Evolutionary conservation across 208 protist genomes (phyloP).

Genomic region (Crithidia fasciculata): DNA sequence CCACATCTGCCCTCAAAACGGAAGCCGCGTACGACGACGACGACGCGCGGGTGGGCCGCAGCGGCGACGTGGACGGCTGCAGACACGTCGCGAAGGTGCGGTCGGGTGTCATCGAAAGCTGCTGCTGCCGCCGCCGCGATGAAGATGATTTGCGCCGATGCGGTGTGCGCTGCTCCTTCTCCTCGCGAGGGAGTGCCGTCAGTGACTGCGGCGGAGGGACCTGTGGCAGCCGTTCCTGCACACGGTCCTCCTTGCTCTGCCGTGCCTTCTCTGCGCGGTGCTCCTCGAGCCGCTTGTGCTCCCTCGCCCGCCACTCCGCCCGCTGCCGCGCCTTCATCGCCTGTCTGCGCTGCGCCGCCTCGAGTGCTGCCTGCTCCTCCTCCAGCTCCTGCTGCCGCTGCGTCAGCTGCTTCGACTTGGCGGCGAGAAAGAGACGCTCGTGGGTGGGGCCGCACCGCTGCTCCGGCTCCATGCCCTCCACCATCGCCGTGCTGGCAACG

Average conservation of each 20-base stretch:
- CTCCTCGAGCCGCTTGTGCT: conserved; percentile 11
- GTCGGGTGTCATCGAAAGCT: neutral
- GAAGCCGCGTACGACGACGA: neutral
- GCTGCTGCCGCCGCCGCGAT: too few species aligned
- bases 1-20: neutral
- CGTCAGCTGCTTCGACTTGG: conserved; percentile 43
- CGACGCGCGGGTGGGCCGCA: neutral
- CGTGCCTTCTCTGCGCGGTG: conserved; percentile 5
- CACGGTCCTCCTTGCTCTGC: neutral
- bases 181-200: neutral
- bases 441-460: conserved; percentile 32
- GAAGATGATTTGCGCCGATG: neutral
- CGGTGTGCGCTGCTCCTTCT: neutral
- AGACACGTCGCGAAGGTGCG: neutral
- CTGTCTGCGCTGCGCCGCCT: conserved; percentile 21
- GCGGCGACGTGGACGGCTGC: neutral
- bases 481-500: conserved; percentile 22
- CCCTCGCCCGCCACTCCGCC: conserved; percentile 18
- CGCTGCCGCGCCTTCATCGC: conserved; percentile 15
- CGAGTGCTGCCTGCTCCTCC: conserved; percentile 30
- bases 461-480: conserved; percentile 14
- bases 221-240: neutral
- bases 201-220: neutral
- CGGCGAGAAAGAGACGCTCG: conserved; percentile 61
- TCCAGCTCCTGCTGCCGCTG: conserved; percentile 49